These are phyloP conservation scores for Fusarium setosum DNA, from an alignment of 2,329 filamentous ascomycete species.

Conservation along the genomic window DNA sequence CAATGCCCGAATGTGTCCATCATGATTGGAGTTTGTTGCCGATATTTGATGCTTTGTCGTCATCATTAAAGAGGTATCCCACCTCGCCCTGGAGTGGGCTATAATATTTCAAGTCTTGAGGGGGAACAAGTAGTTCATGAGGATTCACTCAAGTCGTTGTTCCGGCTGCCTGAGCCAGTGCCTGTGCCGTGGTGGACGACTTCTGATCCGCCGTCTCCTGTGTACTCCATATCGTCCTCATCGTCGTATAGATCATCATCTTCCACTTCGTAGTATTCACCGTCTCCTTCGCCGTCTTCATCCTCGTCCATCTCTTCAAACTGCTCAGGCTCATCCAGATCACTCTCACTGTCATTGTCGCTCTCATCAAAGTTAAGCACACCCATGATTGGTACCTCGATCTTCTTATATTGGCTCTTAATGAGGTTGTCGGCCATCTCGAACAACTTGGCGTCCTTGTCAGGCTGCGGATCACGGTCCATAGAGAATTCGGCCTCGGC, in stretches of 20 bases:
- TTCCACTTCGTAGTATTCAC: slow-evolving; percentile 44
- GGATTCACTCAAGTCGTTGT: slow-evolving; percentile 40
- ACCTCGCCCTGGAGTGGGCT: slow-evolving; percentile 1
- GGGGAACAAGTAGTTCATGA: slow-evolving; percentile 28
- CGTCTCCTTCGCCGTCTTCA: slow-evolving; percentile 39
- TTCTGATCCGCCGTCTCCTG: slow-evolving; percentile 42
- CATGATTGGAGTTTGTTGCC: slow-evolving; percentile 25
- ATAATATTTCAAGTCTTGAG: slow-evolving; percentile 8
- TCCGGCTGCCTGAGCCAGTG: slow-evolving; percentile 43
- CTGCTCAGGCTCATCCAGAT: slow-evolving; percentile 42
- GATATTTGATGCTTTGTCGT: slow-evolving; percentile 31
- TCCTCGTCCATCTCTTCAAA: slow-evolving; percentile 43
- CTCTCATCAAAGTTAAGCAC: slow-evolving; percentile 58
- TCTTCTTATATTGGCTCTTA: slow-evolving; percentile 58
- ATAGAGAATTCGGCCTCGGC: slow-evolving; percentile 56
- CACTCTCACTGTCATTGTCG: slow-evolving; percentile 54
- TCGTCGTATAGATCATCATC: slow-evolving; percentile 43
- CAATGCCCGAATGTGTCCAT: slow-evolving; percentile 30
- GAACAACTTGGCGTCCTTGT: slow-evolving; percentile 57
- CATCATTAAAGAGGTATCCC: slow-evolving; percentile 36
- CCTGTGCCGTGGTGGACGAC: slow-evolving; percentile 43
- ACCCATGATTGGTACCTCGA: slow-evolving; percentile 59
- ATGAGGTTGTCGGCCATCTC: slow-evolving; percentile 59
- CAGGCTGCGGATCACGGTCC: slow-evolving; percentile 51
- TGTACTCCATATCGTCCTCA: slow-evolving; percentile 40